phyloP scores from a whole-genome alignment of 2,329 filamentous ascomycete species.

The Apiospora marii region DNA sequence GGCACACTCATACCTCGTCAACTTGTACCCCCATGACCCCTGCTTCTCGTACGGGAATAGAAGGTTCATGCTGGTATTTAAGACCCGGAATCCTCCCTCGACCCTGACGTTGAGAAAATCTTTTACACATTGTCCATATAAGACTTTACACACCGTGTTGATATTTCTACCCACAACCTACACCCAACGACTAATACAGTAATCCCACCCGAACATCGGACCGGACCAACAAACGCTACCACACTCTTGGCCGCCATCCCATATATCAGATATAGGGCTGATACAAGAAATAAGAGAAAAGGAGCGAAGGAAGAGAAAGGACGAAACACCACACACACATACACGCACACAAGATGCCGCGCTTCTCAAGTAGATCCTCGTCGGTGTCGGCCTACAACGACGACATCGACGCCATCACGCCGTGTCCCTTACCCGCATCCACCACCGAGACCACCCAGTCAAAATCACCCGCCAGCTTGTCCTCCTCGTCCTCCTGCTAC shows the following conservation, averaged over 20 bases:
- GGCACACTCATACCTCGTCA: not conserved
- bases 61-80: conserved; percentile 21
- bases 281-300: not conserved
- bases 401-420: conserved; percentile 45
- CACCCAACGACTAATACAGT: not conserved
- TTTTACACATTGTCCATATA: not conserved
- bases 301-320: not conserved
- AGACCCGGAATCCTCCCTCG: not conserved
- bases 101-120: not conserved
- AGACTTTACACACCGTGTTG: too few relatives aligned
- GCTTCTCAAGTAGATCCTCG: not conserved
- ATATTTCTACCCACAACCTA: not conserved
- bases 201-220: not conserved
- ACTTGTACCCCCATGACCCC: conserved; percentile 3
- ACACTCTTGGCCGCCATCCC: not conserved
- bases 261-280: not conserved
- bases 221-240: not conserved
- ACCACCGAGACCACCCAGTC: conserved; percentile 9
- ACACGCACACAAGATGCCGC: not conserved
- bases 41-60: not conserved
- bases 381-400: conserved; percentile 29
- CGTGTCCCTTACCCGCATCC: conserved; percentile 36
- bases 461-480: conserved; percentile 28
- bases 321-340: not conserved
- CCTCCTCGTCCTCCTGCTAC: not conserved